These are phyloP conservation scores for Clitopilus hobsonii DNA, from an alignment of 768 basidiomycete genomes.

Conservation along the genomic window DNA sequence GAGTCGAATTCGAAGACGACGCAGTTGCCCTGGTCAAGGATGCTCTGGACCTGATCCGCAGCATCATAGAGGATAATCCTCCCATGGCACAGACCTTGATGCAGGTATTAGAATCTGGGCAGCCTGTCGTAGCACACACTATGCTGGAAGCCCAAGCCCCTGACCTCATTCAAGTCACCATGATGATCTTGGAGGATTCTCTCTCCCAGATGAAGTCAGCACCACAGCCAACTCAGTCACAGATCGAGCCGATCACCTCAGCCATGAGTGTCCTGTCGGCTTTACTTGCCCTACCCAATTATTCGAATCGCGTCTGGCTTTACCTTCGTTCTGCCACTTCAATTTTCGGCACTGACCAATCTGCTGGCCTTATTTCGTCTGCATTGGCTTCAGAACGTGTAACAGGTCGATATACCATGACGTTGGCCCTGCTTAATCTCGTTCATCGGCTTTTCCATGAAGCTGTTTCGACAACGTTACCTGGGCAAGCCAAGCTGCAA, in stretches of 20 bases:
- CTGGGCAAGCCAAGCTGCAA: slow-evolving; percentile 55
- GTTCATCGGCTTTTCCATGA: slow-evolving; percentile 74
- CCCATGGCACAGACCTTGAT: slow-evolving; percentile 61
- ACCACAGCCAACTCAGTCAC: slow-evolving; percentile 32
- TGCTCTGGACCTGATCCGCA: slow-evolving; percentile 74
- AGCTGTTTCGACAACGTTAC: slow-evolving; percentile 54
- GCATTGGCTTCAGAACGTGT: slow-evolving; percentile 69
- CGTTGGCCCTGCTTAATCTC: slow-evolving; percentile 71
- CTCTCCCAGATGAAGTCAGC: slow-evolving; percentile 48
- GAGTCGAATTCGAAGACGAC: slow-evolving; percentile 61
- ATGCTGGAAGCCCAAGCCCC: slow-evolving; percentile 53
- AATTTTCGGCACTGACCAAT: slow-evolving; percentile 65
- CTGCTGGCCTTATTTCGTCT: slow-evolving; percentile 52
- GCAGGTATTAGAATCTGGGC: slow-evolving; percentile 57
- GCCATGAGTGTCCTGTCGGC: slow-evolving; percentile 79
- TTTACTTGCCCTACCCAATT: slow-evolving; percentile 65
- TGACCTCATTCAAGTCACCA: slow-evolving; percentile 76
- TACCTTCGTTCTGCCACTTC: slow-evolving; percentile 77
- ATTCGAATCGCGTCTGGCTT: slow-evolving; percentile 84
- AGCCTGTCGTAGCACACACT: slow-evolving; percentile 46
- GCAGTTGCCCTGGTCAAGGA: slow-evolving; percentile 67
- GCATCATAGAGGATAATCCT: slow-evolving; percentile 69
- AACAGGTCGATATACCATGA: slow-evolving; percentile 78
- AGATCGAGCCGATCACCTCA: slow-evolving; percentile 67
- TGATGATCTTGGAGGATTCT: slow-evolving; percentile 77